Conservation (phyloP, 2,329 filamentous ascomycete species). For the Penicillium decumbens region DNA sequence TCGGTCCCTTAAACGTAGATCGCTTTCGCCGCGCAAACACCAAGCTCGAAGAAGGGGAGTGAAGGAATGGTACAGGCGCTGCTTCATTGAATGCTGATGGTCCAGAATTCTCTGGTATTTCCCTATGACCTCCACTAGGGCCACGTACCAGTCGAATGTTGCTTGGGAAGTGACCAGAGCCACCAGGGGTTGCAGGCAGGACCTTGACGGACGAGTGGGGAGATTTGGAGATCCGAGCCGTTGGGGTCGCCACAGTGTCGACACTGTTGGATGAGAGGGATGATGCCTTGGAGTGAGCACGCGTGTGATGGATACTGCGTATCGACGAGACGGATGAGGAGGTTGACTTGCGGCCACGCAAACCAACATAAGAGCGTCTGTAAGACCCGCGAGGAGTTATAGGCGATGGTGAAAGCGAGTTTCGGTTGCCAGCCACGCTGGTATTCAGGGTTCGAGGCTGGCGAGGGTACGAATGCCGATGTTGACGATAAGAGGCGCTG, state of each 20-base stretch:
- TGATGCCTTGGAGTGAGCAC: constrained; percentile 88
- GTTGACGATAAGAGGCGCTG: constrained; percentile 40
- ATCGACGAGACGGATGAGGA: constrained; percentile 93
- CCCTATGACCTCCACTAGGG: constrained; percentile 25
- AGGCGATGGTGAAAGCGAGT: constrained; percentile 80
- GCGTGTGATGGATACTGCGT: constrained; percentile 81
- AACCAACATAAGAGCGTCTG: constrained; percentile 73
- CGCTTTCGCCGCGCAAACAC: constrained; percentile 46
- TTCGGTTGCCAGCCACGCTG: constrained; percentile 48
- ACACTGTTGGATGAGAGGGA: constrained; percentile 81
- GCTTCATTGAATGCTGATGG: constrained; percentile 38
- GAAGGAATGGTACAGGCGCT: constrained; percentile 34
- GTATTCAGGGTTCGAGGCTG: constrained; percentile 36
- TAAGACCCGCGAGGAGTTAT: constrained; percentile 83
- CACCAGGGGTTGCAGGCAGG: constrained; percentile 81
- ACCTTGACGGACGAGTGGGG: constrained; percentile 92
- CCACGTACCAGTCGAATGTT: constrained; percentile 78
- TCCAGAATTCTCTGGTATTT: constrained; percentile 23
- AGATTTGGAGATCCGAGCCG: constrained; percentile 62
- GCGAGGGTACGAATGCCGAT: constrained; percentile 40
- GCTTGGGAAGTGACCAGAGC: constrained; percentile 67
- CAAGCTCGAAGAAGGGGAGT: constrained; percentile 41
- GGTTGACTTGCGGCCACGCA: constrained; percentile 89
- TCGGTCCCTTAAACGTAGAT: constrained; percentile 45
- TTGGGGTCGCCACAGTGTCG: constrained; percentile 63